A percentile compares a stretch with the other conserved stretches of the same genome.
phyloP scores from a whole-genome alignment of 352 stramenopile genomes.

The Aphanomyces invadans region DNA sequence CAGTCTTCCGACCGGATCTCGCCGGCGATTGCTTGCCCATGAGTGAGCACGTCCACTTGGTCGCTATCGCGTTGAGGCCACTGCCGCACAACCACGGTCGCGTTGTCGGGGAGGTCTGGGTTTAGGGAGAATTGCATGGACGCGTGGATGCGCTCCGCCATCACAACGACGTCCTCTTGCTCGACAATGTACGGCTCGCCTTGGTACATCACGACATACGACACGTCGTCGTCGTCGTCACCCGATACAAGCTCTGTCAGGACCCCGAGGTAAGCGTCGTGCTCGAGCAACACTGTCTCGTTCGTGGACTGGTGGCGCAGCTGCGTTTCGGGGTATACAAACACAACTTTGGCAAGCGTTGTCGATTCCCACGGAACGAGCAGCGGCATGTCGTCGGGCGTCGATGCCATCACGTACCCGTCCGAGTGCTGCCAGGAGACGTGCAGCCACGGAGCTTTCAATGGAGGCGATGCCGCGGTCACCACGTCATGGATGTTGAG shows the following conservation, averaged over 20 bases:
- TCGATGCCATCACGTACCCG: background rate
- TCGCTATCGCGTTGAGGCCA: constrained; percentile 12
- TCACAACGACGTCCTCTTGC: background rate
- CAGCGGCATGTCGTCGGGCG: constrained; percentile 8
- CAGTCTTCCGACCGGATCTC: constrained; percentile 9
- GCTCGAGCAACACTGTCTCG: background rate
- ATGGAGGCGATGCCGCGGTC: background rate
- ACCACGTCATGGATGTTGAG: constrained; percentile 11
- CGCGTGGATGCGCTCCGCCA: constrained; percentile 14
- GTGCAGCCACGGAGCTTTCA: background rate
- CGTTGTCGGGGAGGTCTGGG: constrained; percentile 4
- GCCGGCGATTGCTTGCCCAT: background rate
- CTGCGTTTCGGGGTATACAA: constrained; percentile 9
- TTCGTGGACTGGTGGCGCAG: background rate
- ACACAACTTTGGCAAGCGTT: constrained; percentile 1
- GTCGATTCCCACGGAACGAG: constrained; percentile 20
- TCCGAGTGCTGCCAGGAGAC: background rate
- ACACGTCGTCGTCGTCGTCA: background rate
- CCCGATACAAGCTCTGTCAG: background rate
- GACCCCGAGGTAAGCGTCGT: constrained; percentile 9
- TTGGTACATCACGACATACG: constrained; percentile 13
- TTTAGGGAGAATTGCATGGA: constrained; percentile 9
- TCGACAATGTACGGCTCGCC: constrained; percentile 1
- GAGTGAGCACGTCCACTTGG: constrained; percentile 15
- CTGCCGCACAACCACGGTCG: constrained; percentile 11